Evolutionary conservation across 768 basidiomycete species (phyloP).

Genomic region (Cantharellus anzutake): DNA sequence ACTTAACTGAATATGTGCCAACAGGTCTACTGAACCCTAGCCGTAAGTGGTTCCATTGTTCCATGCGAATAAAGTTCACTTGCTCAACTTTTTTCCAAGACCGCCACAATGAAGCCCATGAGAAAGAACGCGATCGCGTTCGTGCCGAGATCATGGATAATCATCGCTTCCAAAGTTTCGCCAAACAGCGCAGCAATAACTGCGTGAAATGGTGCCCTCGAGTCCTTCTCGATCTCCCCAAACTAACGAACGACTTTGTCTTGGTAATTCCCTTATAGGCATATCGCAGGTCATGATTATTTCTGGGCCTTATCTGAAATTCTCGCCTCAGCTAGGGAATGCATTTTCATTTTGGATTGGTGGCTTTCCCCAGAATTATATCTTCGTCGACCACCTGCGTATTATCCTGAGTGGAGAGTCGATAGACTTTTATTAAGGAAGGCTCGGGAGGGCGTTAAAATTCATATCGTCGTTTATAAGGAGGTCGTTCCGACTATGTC

Average conservation of each 20-base stretch:
- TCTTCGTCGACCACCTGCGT: constrained; percentile 77
- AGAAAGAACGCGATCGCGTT: constrained; percentile 48
- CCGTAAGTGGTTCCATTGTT: neutral
- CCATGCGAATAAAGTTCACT: neutral
- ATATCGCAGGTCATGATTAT: constrained; percentile 87
- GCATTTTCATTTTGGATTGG: constrained; percentile 68
- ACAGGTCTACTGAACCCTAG: neutral
- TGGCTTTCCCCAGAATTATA: constrained; percentile 93
- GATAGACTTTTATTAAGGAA: constrained; percentile 73
- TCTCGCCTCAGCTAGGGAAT: constrained; percentile 59
- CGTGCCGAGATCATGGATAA: constrained; percentile 52
- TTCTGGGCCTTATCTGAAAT: constrained; percentile 89
- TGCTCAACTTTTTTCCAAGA: neutral
- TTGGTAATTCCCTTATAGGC: constrained; percentile 24
- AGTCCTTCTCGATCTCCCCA: neutral
- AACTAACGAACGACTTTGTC: neutral
- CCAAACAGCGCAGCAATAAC: constrained; percentile 46
- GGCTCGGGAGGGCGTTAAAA: constrained; percentile 78
- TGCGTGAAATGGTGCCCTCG: constrained; percentile 48
- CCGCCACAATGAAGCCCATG: constrained; percentile 61
- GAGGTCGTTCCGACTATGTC: constrained; percentile 89
- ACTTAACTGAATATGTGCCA: neutral
- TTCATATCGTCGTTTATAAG: constrained; percentile 89
- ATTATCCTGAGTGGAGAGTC: constrained; percentile 73
- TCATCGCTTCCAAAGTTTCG: constrained; percentile 81